Evolutionary conservation across 805 yeast species (phyloP).

Genomic region (Lipomyces starkeyi): DNA sequence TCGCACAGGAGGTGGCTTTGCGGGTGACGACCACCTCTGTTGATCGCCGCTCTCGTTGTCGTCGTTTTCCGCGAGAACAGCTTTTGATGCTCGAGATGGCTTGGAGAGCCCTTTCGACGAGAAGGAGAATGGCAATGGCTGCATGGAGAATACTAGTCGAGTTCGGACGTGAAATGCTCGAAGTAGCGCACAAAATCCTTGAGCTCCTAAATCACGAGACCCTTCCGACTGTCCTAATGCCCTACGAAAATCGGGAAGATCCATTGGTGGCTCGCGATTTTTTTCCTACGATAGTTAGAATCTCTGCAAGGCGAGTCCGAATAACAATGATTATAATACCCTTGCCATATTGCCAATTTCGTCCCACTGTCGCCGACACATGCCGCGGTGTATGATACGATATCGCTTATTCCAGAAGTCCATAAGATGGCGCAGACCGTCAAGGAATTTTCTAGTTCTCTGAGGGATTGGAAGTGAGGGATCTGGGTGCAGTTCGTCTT

Average conservation of each 20-base stretch:
- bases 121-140: conserved; percentile 83
- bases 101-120: conserved; percentile 16
- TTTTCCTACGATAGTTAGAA: conserved; percentile 21
- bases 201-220: conserved; percentile 78
- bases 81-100: conserved; percentile 16
- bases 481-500: conserved; percentile 57
- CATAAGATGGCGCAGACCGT: conserved; percentile 74
- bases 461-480: conserved; percentile 47
- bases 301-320: not conserved
- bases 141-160: conserved; percentile 80
- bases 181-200: conserved; percentile 80
- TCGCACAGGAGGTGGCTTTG: conserved; percentile 25
- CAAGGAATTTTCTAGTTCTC: conserved; percentile 74
- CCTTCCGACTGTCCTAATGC: conserved; percentile 53
- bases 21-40: conserved; percentile 9
- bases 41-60: conserved; percentile 8
- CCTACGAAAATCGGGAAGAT: conserved; percentile 19
- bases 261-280: conserved; percentile 28
- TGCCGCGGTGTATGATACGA: conserved; percentile 52
- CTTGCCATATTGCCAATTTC: conserved; percentile 48
- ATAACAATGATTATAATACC: conserved; percentile 9
- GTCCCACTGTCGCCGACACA: conserved; percentile 56
- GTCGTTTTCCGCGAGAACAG: conserved; percentile 1
- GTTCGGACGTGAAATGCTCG: conserved; percentile 74
- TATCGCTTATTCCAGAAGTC: conserved; percentile 64